Base-by-base conservation (phyloP, 148 eudicot species). In the Rhododendron molle region DNA sequence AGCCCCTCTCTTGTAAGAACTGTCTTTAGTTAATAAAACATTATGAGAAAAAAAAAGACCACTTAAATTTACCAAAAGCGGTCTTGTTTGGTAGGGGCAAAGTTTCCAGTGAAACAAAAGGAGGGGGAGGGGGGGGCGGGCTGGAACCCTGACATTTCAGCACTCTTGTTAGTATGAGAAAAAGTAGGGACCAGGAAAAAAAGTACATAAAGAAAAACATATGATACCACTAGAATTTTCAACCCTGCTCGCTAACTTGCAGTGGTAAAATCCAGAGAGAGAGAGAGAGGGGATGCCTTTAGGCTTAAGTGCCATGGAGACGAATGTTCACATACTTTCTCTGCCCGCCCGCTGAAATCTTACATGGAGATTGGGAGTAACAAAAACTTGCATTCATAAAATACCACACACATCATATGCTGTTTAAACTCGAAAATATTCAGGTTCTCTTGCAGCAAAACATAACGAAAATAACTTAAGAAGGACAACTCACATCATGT, bases 341-440 rank as follows among this genome's bases (percentile, higher is more conserved):
- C 38, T 21, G 85, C 79, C 83, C 72, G 21, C 43, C 65, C 78
- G 34, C 52, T 78, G 50, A 56, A 77, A 77, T 65, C 80, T 83
- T 67, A 62, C 28, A 83, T 40, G 88, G 21, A 78, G 65, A 83
- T 56, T 65, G 58, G n/a, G 83, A 20, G 88, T 69, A 60, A 86
- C 77, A 84, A 74, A 81, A 83, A 83, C 78, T 80, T 86, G 76
- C 38, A 86, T 83, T 80, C 83, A 81, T 10, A 38, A 58, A 83
- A 77, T 76, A 86, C 85, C 77, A 52, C 40, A 38, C 72, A 12
- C 65, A 86, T 46, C 32, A 74, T 73, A 38, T 76, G 71, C 46
- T 86, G 81, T n/a, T 81, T 32, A 28, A 62, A 87, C 67, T 52
- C 69, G 56, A 34, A 49, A 50, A 36, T 83, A 87, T 78, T 87